A percentile compares a stretch with the other conserved stretches of the same genome.
Evolutionary conservation across 179 eudicot species (phyloP).

Genomic region (Camellia oleifera): DNA sequence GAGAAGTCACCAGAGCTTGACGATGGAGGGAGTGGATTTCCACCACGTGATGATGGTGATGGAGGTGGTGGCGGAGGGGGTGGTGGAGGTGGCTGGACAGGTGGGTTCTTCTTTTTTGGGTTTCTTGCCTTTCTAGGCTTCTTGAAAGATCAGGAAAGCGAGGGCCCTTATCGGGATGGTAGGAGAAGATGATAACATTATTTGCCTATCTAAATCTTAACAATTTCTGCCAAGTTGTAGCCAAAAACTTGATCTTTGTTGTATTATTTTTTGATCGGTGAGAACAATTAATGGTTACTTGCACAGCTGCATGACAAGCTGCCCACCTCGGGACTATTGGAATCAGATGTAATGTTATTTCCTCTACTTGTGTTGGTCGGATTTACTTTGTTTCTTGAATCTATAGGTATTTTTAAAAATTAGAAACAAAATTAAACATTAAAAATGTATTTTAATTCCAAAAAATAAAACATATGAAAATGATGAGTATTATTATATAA

Average conservation of each 20-base stretch:
- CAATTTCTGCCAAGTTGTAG: background rate
- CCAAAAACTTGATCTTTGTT: too few relatives aligned
- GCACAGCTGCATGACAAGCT: background rate
- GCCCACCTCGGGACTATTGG: background rate
- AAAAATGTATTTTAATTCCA: too few relatives aligned
- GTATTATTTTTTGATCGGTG: background rate
- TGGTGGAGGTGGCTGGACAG: slow-evolving; percentile 59
- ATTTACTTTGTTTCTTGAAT: too few relatives aligned
- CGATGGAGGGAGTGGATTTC: slow-evolving; percentile 81
- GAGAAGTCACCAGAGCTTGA: slow-evolving; percentile 86
- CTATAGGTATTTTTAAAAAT: too few relatives aligned
- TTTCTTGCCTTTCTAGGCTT: slow-evolving; percentile 66
- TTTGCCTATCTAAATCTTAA: background rate
- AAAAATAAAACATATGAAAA: too few relatives aligned
- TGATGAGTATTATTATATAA: too few relatives aligned
- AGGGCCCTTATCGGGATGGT: slow-evolving; percentile 40
- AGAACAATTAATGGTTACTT: background rate
- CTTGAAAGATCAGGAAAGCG: slow-evolving; percentile 60
- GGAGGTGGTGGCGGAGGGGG: slow-evolving; percentile 82
- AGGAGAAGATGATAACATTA: slow-evolving; percentile 31
- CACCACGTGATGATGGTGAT: slow-evolving; percentile 78
- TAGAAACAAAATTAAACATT: too few relatives aligned
- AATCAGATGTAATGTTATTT: too few relatives aligned
- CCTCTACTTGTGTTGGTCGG: too few relatives aligned
- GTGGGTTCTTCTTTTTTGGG: slow-evolving; percentile 73